phyloP scores from a whole-genome alignment of 169 alveolate genomes.

The Babesia microti region DNA sequence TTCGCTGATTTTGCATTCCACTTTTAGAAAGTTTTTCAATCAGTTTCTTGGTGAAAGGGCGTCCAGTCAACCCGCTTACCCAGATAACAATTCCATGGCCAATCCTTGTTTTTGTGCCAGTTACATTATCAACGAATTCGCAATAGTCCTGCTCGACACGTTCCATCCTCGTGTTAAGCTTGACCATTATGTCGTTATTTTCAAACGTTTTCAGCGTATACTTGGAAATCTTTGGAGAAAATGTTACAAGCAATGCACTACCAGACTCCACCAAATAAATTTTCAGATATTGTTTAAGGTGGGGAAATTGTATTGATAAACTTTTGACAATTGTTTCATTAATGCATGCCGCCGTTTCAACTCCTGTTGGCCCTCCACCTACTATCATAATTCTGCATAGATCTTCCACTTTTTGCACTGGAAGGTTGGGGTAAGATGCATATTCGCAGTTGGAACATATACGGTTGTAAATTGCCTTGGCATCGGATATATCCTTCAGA shows the following conservation, averaged over 20 bases:
- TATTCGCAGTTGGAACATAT: constrained; percentile 35
- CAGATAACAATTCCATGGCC: constrained; percentile 55
- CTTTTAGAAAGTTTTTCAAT: constrained; percentile 22
- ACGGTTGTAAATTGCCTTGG: constrained; percentile 30
- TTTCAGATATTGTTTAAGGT: constrained; percentile 30
- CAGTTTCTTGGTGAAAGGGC: constrained; percentile 31
- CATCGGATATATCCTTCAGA: constrained; percentile 57
- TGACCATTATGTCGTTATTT: constrained; percentile 35
- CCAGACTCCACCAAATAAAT: constrained; percentile 60
- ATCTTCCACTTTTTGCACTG: constrained; percentile 27
- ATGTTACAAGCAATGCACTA: constrained; percentile 45
- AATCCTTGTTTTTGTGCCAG: constrained; percentile 38
- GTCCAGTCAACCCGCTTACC: constrained; percentile 58
- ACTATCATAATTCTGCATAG: constrained; percentile 50
- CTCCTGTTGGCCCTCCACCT: constrained; percentile 71
- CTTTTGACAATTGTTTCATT: constrained; percentile 24
- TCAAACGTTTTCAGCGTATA: constrained; percentile 29
- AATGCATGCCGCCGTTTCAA: constrained; percentile 49
- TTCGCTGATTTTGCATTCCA: constrained; percentile 29
- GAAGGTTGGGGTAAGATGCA: constrained; percentile 23
- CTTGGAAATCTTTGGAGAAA: constrained; percentile 38
- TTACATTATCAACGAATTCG: constrained; percentile 24
- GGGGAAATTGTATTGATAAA: constrained; percentile 19
- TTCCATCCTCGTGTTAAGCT: constrained; percentile 40
- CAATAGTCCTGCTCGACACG: constrained; percentile 40